A percentile compares a stretch with the other conserved stretches of the same genome.
phyloP scores from a whole-genome alignment of 75 land plant species.

The Ceratopteris richardii region DNA sequence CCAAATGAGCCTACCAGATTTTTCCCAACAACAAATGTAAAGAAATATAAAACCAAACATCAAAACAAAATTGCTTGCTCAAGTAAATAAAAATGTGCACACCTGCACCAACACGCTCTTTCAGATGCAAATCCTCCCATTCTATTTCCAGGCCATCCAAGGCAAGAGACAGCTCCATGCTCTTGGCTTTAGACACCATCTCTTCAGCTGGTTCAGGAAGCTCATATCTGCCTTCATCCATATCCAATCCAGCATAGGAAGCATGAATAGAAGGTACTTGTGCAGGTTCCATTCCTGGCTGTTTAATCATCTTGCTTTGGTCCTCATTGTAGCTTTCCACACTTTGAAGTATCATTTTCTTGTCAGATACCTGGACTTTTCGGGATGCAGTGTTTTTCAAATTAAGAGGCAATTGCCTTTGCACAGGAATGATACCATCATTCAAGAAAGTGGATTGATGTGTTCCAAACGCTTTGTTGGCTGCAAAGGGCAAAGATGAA shows the following conservation, averaged over 20 bases:
- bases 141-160: conserved; percentile 58
- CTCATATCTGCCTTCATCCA: background rate
- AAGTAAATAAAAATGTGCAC: background rate
- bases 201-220: background rate
- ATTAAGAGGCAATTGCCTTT: background rate
- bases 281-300: background rate
- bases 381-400: background rate
- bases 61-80: background rate
- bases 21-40: background rate
- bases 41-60: background rate
- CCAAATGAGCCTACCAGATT: conserved; percentile 77
- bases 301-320: background rate
- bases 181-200: background rate
- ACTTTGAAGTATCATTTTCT: background rate
- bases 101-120: conserved; percentile 86
- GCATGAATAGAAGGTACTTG: background rate
- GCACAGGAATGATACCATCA: background rate
- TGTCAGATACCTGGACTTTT: background rate
- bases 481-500: no score
- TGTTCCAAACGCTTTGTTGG: no score
- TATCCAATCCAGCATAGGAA: background rate
- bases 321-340: background rate
- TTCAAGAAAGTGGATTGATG: no score
- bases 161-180: conserved; percentile 27
- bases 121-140: conserved; percentile 68